A percentile compares a stretch with the other conserved stretches of the same genome.
phyloP scores from a whole-genome alignment of 2,329 filamentous ascomycete species.

The Penicillium psychrosexuale region DNA sequence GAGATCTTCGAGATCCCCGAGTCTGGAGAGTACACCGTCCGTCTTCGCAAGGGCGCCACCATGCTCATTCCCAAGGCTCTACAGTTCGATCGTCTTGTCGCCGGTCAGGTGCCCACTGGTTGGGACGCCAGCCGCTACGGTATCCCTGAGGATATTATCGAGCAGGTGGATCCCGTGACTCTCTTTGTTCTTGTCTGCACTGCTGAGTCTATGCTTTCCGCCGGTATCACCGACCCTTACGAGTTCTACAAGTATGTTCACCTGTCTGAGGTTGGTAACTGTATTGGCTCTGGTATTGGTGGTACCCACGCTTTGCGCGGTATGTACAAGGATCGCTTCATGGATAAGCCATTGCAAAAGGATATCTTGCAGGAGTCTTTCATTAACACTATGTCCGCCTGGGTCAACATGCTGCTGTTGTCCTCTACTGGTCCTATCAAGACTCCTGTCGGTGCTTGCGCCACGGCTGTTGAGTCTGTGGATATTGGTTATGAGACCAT shows the following conservation, averaged over 20 bases:
- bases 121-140: constrained; percentile 97
- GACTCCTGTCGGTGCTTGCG: constrained; percentile 95
- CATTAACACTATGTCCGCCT: constrained; percentile 99
- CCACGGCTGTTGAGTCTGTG: constrained; percentile 93
- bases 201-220: constrained; percentile 82
- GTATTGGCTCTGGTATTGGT: constrained; percentile 96
- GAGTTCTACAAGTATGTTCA: constrained; percentile 99
- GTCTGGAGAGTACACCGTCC: constrained; percentile 89
- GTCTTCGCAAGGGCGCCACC: constrained; percentile 90
- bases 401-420: constrained; percentile 98
- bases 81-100: constrained; percentile 93
- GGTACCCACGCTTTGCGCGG: constrained; percentile 86
- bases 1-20: constrained; percentile 95
- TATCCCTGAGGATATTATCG: constrained; percentile 95
- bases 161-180: constrained; percentile 94
- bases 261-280: constrained; percentile 96
- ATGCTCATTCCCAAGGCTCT: constrained; percentile 96
- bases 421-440: constrained; percentile 98
- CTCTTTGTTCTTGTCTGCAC: constrained; percentile 93
- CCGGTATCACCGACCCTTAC: constrained; percentile 97
- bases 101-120: constrained; percentile 92
- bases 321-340: constrained; percentile 97
- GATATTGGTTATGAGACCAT: constrained; percentile 99
- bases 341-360: constrained; percentile 96
- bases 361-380: constrained; percentile 99